These are phyloP conservation scores for Cladosporium austrohemisphaericum DNA, from an alignment of 2,329 filamentous ascomycete genomes.

Conservation along the genomic window DNA sequence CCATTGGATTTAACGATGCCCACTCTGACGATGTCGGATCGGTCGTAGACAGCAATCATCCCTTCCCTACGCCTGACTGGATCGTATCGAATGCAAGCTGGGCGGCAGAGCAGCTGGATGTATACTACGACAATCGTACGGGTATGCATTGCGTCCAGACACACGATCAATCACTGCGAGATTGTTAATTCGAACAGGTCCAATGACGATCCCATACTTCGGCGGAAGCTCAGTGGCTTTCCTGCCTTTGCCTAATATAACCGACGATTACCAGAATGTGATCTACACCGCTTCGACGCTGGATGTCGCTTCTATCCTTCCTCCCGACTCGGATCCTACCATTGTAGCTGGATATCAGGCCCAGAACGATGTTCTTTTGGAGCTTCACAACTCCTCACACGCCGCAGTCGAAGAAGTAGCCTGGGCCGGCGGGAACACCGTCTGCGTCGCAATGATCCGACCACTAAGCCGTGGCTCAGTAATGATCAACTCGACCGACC, in stretches of 20 bases:
- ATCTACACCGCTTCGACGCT: conserved; percentile 19
- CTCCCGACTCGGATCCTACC: conserved; percentile 17
- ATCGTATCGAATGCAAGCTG: conserved; percentile 23
- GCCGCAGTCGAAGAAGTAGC: conserved; percentile 33
- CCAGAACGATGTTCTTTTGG: conserved; percentile 26
- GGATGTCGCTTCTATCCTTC: conserved; percentile 15
- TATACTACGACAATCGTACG: conserved; percentile 27
- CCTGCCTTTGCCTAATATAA: conserved; percentile 23
- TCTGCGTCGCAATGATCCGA: conserved; percentile 33
- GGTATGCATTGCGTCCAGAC: background rate
- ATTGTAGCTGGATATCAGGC: conserved; percentile 29
- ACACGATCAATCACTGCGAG: background rate
- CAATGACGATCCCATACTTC: conserved; percentile 24
- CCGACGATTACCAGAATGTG: conserved; percentile 20
- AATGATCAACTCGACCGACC: conserved; percentile 35
- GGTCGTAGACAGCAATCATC: conserved; percentile 7
- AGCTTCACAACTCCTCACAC: conserved; percentile 24
- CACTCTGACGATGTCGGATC: background rate
- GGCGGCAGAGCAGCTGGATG: conserved; percentile 39
- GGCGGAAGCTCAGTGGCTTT: conserved; percentile 21
- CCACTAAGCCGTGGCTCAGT: conserved; percentile 38
- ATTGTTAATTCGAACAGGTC: conserved; percentile 22
- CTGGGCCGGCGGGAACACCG: conserved; percentile 26
- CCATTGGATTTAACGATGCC: background rate
- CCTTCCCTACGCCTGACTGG: conserved; percentile 15